Evolutionary conservation across 2,329 filamentous ascomycete genomes (phyloP).

Genomic region (Plenodomus tracheiphilus): DNA sequence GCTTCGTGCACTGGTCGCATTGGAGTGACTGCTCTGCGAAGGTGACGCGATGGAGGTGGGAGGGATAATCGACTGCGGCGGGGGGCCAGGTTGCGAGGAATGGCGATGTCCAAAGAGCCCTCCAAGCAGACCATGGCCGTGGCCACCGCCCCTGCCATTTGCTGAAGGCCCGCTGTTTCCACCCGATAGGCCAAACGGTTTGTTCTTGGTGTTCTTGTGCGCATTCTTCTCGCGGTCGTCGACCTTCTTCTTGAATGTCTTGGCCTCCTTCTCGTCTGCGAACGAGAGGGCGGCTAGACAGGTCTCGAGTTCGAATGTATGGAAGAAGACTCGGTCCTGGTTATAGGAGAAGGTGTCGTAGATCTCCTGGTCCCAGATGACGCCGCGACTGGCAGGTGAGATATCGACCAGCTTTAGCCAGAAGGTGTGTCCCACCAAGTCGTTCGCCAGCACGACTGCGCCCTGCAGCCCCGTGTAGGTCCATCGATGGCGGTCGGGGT

Average conservation of each 20-base stretch:
- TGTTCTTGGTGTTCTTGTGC: conserved; percentile 80
- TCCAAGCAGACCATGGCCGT: conserved; percentile 54
- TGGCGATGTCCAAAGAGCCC: conserved; percentile 57
- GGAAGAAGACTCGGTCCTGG: conserved; percentile 96
- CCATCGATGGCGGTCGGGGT: conserved; percentile 86
- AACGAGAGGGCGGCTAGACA: conserved; percentile 91
- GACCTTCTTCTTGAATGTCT: conserved; percentile 96
- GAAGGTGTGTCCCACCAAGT: conserved; percentile 91
- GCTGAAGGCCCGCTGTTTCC: conserved; percentile 24
- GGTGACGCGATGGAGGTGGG: conserved; percentile 45
- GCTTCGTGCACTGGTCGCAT: conserved; percentile 40
- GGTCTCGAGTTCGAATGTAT: conserved; percentile 93
- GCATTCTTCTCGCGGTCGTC: conserved; percentile 94
- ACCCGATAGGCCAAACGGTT: conserved; percentile 64
- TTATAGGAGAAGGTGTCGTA: conserved; percentile 95
- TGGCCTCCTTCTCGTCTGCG: conserved; percentile 95
- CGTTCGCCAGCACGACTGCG: conserved; percentile 87
- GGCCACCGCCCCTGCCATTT: conserved; percentile 36
- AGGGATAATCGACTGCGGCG: conserved; percentile 55
- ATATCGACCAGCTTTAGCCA: conserved; percentile 98
- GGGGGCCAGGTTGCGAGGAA: conserved; percentile 46
- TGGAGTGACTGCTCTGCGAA: conserved; percentile 38
- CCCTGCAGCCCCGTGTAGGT: conserved; percentile 92
- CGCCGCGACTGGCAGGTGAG: conserved; percentile 54
- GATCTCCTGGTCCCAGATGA: conserved; percentile 71